Percentiles rank a stretch among this genome's conserved stretches.
Evolutionary conservation across 23 red algal species (phyloP).

Genomic region (Gracilariopsis chorda): DNA sequence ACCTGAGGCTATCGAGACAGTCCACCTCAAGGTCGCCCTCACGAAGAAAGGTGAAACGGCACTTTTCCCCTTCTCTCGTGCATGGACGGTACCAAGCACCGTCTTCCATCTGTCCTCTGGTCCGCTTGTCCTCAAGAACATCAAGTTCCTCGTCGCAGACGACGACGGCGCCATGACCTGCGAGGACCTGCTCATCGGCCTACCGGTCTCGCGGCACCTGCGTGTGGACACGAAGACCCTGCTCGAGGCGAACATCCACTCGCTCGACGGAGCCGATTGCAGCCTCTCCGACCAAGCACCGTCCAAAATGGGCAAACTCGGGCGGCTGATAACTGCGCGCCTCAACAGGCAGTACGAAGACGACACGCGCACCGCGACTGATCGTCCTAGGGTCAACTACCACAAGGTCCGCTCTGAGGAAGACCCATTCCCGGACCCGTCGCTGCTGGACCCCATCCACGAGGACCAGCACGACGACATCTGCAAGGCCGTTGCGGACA

Average conservation of each 20-base stretch:
- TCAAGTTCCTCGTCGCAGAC: neutral
- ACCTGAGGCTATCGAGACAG: neutral
- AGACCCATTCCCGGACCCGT: constrained; percentile 31
- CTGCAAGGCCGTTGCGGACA: neutral
- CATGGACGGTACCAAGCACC: neutral
- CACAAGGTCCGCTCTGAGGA: neutral
- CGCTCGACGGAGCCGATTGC: neutral
- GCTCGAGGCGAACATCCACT: neutral
- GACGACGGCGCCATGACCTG: neutral
- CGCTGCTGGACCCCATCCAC: neutral
- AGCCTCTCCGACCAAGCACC: neutral
- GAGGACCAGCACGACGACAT: neutral
- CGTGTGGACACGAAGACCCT: neutral
- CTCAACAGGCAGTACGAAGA: neutral
- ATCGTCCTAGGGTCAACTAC: constrained; percentile 7
- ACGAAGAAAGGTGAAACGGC: neutral
- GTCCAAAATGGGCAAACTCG: neutral
- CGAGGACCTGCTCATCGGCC: neutral
- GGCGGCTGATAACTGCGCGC: neutral
- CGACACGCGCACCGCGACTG: neutral
- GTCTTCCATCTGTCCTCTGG: neutral
- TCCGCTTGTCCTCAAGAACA: neutral
- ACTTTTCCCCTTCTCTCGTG: neutral
- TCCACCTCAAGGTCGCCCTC: neutral
- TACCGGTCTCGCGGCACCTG: neutral